Base-by-base conservation (phyloP, 2,329 filamentous ascomycete genomes). In the Gliomastix tumulicola region DNA sequence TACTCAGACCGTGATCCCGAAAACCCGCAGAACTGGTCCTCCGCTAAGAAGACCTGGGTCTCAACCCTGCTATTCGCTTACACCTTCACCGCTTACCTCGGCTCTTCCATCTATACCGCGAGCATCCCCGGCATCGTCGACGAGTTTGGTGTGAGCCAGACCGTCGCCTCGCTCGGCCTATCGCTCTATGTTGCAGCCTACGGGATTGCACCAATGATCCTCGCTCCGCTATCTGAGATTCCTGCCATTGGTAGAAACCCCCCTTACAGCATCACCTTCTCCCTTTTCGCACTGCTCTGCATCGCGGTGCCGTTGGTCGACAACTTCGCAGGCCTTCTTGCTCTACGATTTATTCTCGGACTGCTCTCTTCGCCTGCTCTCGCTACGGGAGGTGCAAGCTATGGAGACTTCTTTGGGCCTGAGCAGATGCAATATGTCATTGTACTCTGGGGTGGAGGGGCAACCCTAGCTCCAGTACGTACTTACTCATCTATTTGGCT, bases 221-320 rank as follows among this genome's bases (percentile, higher is more conserved):
- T 70, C 54, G 69, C 68, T 2, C 77, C 77, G 0, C 48, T 81
- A 23, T 68, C 62, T 30, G 78, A 82, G 49, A 68, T 82, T 12
- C 74, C 76, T 0, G 43, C 61, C 22, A 64, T 80, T 37, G 76
- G 77, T 4, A 63, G 77, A 2, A 80, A 75, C 38, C 65, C 67
- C 2, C 66, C 72, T 1, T 81, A 79, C 45, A 66, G 79, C 21
- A 48, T 71, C 38, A 72, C 74, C 1, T 69, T 79, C 38, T 60
- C 62, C n/a, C 57, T 78, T 19, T 81, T 79, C 44, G 65, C 77
- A 19, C 59, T 78, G 9, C 54, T 81, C 1, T 65, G 63, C 10
- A 57, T 80, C 1, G 70, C 74, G 0, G 67, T 70, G 0, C 69
- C 71, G 0, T 50, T 79, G 0, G 70, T 71, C 1, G 54, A 68